phyloP scores from a whole-genome alignment of 2,329 filamentous ascomycete genomes.

The Albifimbria verrucaria region DNA sequence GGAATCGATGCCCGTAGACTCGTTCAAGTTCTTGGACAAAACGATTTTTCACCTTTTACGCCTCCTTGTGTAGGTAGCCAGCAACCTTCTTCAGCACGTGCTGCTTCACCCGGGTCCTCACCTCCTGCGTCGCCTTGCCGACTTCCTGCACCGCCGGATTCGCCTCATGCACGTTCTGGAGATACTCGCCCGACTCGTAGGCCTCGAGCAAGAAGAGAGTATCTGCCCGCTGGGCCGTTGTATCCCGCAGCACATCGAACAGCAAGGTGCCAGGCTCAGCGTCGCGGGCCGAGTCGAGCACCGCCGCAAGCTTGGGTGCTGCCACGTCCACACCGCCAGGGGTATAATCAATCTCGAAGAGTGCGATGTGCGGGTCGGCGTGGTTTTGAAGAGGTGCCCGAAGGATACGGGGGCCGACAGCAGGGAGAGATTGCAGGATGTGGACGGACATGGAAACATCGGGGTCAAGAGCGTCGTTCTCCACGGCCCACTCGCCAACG shows the following conservation, averaged over 20 bases:
- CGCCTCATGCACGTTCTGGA: conserved; percentile 23
- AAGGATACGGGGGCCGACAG: conserved; percentile 18
- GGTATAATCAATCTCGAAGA: conserved; percentile 23
- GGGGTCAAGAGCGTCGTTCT: conserved; percentile 9
- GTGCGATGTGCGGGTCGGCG: conserved; percentile 19
- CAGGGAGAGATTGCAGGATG: conserved; percentile 16
- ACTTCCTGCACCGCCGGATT: no score
- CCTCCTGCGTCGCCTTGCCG: conserved; percentile 21
- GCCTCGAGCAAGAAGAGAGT: conserved; percentile 20
- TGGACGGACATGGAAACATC: conserved; percentile 9
- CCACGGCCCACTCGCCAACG: conserved; percentile 17
- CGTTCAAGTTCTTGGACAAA: no score
- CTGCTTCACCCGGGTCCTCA: conserved; percentile 20
- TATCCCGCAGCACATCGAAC: conserved; percentile 20
- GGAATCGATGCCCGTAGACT: no score
- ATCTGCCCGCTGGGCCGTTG: conserved; percentile 12
- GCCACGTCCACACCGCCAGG: conserved; percentile 15
- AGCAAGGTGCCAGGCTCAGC: conserved; percentile 18
- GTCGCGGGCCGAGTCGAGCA: conserved; percentile 17
- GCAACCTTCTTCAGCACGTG: conserved; percentile 17
- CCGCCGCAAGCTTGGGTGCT: conserved; percentile 22
- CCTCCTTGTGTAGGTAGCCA: conserved; percentile 19
- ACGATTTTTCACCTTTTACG: no score
- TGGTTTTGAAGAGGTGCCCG: conserved; percentile 5
- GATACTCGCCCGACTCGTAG: conserved; percentile 21